These are phyloP conservation scores for Fusarium sambucinum DNA, from an alignment of 2,329 filamentous ascomycete genomes.

Conservation along the genomic window DNA sequence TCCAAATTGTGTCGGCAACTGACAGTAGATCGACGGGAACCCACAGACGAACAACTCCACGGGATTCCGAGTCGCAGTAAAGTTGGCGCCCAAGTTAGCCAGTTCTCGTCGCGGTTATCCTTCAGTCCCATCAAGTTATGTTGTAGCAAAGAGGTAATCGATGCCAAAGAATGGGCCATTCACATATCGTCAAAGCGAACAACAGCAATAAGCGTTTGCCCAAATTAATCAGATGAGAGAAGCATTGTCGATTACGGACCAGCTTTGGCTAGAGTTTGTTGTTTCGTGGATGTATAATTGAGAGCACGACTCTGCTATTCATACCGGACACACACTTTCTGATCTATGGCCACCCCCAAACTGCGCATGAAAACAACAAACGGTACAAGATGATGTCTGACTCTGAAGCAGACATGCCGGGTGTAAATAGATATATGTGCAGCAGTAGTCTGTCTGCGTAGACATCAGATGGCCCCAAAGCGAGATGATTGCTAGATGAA, in stretches of 20 bases:
- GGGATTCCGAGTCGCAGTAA: not conserved
- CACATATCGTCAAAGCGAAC: not conserved
- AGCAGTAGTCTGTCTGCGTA: constrained; percentile 1
- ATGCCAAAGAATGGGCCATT: too few relatives aligned
- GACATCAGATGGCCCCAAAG: not conserved
- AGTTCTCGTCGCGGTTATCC: not conserved
- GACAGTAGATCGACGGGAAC: constrained; percentile 8
- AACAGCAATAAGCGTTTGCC: not conserved
- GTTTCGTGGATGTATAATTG: not conserved
- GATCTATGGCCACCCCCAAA: not conserved
- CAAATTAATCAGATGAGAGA: not conserved
- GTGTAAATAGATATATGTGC: not conserved
- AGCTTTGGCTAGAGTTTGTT: not conserved
- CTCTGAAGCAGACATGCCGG: not conserved
- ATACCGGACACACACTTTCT: not conserved
- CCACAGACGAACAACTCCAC: constrained; percentile 6
- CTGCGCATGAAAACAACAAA: not conserved
- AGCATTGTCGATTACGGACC: not conserved
- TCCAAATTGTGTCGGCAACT: not conserved
- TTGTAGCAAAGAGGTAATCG: not conserved
- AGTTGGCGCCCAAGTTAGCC: not conserved
- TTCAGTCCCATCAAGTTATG: not conserved
- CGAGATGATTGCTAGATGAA: constrained; percentile 5
- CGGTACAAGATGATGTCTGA: not conserved
- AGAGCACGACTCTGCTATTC: not conserved